phyloP scores from a whole-genome alignment of 306 rosid genomes.

The Lagenaria siceraria region DNA sequence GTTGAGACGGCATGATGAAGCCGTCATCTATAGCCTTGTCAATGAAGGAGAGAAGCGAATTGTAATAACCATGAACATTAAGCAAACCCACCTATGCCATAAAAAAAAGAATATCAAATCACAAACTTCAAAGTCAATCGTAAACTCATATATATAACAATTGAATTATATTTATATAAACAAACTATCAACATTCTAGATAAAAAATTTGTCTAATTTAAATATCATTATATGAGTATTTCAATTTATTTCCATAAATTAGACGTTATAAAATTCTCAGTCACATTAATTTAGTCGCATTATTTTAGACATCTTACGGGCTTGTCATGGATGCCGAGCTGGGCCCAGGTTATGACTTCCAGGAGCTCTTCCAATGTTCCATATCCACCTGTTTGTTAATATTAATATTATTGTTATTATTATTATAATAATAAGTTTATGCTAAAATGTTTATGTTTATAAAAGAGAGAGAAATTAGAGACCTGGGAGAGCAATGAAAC shows the following conservation, averaged over 20 bases:
- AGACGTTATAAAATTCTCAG: too few species aligned
- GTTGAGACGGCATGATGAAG: conserved; percentile 19
- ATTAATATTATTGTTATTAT: neutral
- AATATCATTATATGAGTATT: too few species aligned
- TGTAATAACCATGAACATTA: conserved; percentile 21
- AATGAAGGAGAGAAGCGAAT: conserved; percentile 17
- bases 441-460: neutral
- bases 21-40: conserved; percentile 24
- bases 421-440: neutral
- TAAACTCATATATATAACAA: too few species aligned
- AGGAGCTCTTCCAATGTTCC: conserved; percentile 27
- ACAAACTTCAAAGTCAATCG: too few species aligned
- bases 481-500: conserved; percentile 31
- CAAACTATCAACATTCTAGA: too few species aligned
- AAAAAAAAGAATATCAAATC: too few species aligned
- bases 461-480: neutral
- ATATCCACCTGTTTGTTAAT: conserved; percentile 11
- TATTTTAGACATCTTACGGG: conserved; percentile 1
- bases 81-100: conserved; percentile 18
- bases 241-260: too few species aligned
- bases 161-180: too few species aligned
- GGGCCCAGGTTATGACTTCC: conserved; percentile 26
- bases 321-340: conserved; percentile 23
- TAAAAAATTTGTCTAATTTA: too few species aligned
- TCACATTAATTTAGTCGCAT: too few species aligned